These are phyloP conservation scores for Saussurea involucrata DNA, from an alignment of 129 eudicot species.

Conservation along the genomic window DNA sequence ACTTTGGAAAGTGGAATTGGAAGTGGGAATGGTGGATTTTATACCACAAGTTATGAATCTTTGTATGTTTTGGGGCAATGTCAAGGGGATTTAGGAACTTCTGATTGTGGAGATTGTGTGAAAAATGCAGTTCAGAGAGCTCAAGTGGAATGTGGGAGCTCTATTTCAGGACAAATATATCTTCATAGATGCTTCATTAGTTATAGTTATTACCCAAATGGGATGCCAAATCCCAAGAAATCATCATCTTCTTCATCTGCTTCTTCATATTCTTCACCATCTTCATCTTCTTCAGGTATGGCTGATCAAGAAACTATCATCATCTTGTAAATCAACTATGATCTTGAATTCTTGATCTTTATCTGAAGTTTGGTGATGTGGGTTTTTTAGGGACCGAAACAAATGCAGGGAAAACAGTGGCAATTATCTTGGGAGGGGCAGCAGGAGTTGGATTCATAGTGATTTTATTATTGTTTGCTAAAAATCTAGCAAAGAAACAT, in stretches of 20 bases:
- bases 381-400: constrained; percentile 43
- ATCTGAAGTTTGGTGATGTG: constrained; percentile 2
- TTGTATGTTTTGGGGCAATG: constrained; percentile 84
- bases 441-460: constrained; percentile 93
- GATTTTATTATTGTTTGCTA: constrained; percentile 67
- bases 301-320: neutral
- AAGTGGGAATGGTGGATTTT: constrained; percentile 55
- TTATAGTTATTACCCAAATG: constrained; percentile 65
- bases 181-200: constrained; percentile 75
- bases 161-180: constrained; percentile 69
- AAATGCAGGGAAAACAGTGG: constrained; percentile 86
- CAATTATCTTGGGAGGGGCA: constrained; percentile 96
- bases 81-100: constrained; percentile 73
- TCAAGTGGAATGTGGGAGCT: constrained; percentile 88
- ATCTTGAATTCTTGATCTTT: neutral
- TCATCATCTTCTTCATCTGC: constrained; percentile 29
- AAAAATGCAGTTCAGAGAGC: constrained; percentile 76
- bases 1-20: constrained; percentile 59
- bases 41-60: constrained; percentile 48
- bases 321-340: neutral
- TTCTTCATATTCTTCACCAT: constrained; percentile 14
- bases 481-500: constrained; percentile 72
- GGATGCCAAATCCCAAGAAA: constrained; percentile 54
- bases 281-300: constrained; percentile 51
- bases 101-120: constrained; percentile 80